Evolutionary conservation across 352 stramenopile species (phyloP).

Genomic region (Phytophthora hybrid): DNA sequence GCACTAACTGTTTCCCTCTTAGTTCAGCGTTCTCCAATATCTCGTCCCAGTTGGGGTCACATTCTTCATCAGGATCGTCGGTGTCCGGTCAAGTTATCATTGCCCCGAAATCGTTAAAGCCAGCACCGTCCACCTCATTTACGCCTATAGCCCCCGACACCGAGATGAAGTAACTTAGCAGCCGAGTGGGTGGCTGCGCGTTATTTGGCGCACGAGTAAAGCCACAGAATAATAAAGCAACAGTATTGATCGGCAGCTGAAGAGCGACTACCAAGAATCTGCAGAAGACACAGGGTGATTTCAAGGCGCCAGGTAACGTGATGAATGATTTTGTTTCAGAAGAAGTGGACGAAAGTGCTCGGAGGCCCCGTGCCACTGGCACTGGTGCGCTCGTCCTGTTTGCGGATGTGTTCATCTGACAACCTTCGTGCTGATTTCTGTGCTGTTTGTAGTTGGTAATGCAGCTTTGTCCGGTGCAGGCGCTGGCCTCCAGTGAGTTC

Average conservation of each 20-base stretch:
- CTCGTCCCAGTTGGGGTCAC: slow-evolving; percentile 37
- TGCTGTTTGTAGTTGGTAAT: slow-evolving; percentile 35
- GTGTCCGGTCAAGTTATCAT: slow-evolving; percentile 42
- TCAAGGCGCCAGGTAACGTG: not conserved
- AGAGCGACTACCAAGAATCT: slow-evolving; percentile 10
- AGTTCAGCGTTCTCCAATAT: slow-evolving; percentile 46
- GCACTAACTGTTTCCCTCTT: slow-evolving; percentile 58
- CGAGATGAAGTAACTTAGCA: slow-evolving; percentile 43
- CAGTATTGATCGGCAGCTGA: slow-evolving; percentile 29
- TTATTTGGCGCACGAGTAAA: slow-evolving; percentile 24
- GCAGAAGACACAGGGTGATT: not conserved
- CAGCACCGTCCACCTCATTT: slow-evolving; percentile 20
- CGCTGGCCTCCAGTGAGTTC: slow-evolving; percentile 14
- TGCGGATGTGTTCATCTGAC: slow-evolving; percentile 12
- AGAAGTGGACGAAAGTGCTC: slow-evolving; percentile 19
- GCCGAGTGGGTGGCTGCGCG: slow-evolving; percentile 13
- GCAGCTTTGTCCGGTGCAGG: slow-evolving; percentile 14
- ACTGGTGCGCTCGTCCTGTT: slow-evolving; percentile 5
- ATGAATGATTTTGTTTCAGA: slow-evolving; percentile 14
- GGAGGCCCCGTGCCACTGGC: not conserved
- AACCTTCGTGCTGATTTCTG: slow-evolving; percentile 19
- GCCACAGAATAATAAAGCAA: slow-evolving; percentile 39
- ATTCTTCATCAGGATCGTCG: slow-evolving; percentile 24
- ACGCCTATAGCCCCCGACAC: slow-evolving; percentile 38
- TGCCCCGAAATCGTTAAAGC: slow-evolving; percentile 44